These are phyloP conservation scores for Paramecium sexaurelia DNA, from an alignment of 73 alveolate species.

Conservation along the genomic window DNA sequence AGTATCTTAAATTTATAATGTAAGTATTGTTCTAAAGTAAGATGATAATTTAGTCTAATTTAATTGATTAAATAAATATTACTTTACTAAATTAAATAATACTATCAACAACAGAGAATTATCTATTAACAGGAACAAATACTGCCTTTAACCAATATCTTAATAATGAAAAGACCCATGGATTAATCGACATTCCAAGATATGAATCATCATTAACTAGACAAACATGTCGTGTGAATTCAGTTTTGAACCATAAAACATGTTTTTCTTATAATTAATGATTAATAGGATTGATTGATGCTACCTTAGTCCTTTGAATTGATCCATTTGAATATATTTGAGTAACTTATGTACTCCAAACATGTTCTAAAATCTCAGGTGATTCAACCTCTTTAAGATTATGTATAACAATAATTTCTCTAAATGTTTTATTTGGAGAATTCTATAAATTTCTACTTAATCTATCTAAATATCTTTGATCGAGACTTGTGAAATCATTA, in stretches of 20 bases:
- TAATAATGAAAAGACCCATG: slow-evolving; percentile 62
- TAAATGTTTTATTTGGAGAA: slow-evolving; percentile 61
- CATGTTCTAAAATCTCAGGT: slow-evolving; percentile 61
- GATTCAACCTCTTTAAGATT: slow-evolving; percentile 70
- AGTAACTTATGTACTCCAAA: slow-evolving; percentile 67
- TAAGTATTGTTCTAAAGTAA: slow-evolving; percentile 55
- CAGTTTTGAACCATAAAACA: slow-evolving; percentile 71
- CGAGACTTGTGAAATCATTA: slow-evolving; percentile 70
- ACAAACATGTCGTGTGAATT: slow-evolving; percentile 71
- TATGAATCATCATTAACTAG: slow-evolving; percentile 66
- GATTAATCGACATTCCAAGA: slow-evolving; percentile 61
- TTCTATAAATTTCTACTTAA: slow-evolving; percentile 58
- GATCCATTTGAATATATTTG: slow-evolving; percentile 57
- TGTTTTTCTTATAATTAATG: slow-evolving; percentile 56
- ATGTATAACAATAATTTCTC: slow-evolving; percentile 71
- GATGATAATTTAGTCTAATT: slow-evolving; percentile 51
- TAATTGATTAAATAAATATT: background rate
- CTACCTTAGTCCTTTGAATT: slow-evolving; percentile 62
- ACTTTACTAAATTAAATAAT: slow-evolving; percentile 36
- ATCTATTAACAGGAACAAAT: slow-evolving; percentile 63
- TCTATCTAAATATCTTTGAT: slow-evolving; percentile 69
- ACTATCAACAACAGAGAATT: slow-evolving; percentile 20
- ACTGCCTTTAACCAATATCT: slow-evolving; percentile 69
- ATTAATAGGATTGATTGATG: slow-evolving; percentile 43
- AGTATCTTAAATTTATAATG: slow-evolving; percentile 18